Base-by-base conservation (phyloP, 2,329 filamentous ascomycete species). In the Graphium sp. region DNA sequence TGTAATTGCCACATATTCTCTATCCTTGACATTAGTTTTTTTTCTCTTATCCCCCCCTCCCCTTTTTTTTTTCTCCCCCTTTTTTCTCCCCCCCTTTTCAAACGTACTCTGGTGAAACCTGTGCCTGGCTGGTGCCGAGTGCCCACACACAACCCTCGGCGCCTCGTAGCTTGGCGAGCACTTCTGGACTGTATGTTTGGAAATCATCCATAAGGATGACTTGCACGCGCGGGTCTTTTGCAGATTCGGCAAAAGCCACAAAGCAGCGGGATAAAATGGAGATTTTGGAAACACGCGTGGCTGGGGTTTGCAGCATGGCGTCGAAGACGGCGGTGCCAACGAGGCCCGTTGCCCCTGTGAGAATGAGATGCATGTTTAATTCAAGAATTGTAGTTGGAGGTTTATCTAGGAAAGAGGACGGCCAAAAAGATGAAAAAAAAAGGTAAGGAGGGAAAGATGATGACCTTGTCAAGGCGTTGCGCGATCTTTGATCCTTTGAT, bases 141-240 rank as follows among this genome's bases (percentile, higher is more conserved):
- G 79, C 77, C 79, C 79, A 85, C 2, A 84, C 72, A 34, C 71
- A 77, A 2, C 72, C 77, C 6, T 62, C 53, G 0, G 77, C 78
- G 14, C 67, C 76, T 29, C 60, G 56, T 1, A 85, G 55, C 42
- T 74, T 56, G 15, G 49, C 37, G 7, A 83, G 55, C 3, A 82
- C 38, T 1, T 56, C 54, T 0, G 60, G 39, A 20, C 66, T 60
- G 44, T 81, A 84, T 2, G 46, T 53, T 9, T 53, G 48, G 41
- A 78, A 84, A 45, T 84, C 73, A 11, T 63, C 58, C 42, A 83
- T 75, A 12, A 74, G 52, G 35, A 83, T 72, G 31, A 82, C 68
- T 15, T 66, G 62, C 33, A 72, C 60, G 35, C 75, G 69, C 1
- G 60, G 58, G 35, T 79, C 65, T 7, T 59, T 58, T 17, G 46